Evolutionary conservation across 1,284 basidiomycete species (phyloP), one percentile per base, ranked within the genome.

Genomic region (Mrakiaceae sp.): DNA sequence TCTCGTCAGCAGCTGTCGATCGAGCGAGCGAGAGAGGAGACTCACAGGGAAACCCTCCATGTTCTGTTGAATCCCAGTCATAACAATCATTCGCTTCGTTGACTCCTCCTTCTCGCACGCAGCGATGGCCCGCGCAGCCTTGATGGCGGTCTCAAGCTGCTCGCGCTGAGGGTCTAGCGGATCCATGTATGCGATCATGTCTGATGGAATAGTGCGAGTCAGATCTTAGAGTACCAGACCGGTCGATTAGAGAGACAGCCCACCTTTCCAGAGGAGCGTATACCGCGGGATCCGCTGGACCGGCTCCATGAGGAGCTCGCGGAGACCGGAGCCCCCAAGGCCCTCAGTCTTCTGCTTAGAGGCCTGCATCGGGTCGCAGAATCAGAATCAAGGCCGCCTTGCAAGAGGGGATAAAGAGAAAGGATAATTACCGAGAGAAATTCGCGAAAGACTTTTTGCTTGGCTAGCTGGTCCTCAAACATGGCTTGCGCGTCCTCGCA

Each of bases 261-360:
- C 67, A 77, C 81, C 86, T 69, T 91, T 87, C 76, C 97, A 90
- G 68, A 99, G 81, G 40, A 99, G 81, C 2, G 91, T 96, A 77
- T 98, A 98, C 64, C 95, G 82, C 0, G 96, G 94, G 69, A 98
- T 91, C 43, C 96, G 86, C 75, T 99, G 96, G n/a, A 98, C 90
- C n/a, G 96, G 96, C 72, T 98, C 96, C 84, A 98, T 97, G 53
- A 99, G 81, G 53, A 99, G 83, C 75, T 98, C 95, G 27, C 91
- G 84, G 52, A 99, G 80, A 11, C 95, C 93, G 58, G 94, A 83
- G 66, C 93, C 95, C 69, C 82, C 84, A 49, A 85, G 79, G 66
- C 92, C 92, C 11, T 86, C 82, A 3, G 85, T 85, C 68, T 88
- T 85, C 72, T 94, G 92, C 79, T 96, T 95, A 70, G 90, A 88